Evolutionary conservation across 192 early-diverging fungal species (phyloP).

Genomic region (Coemansia interrupta): DNA sequence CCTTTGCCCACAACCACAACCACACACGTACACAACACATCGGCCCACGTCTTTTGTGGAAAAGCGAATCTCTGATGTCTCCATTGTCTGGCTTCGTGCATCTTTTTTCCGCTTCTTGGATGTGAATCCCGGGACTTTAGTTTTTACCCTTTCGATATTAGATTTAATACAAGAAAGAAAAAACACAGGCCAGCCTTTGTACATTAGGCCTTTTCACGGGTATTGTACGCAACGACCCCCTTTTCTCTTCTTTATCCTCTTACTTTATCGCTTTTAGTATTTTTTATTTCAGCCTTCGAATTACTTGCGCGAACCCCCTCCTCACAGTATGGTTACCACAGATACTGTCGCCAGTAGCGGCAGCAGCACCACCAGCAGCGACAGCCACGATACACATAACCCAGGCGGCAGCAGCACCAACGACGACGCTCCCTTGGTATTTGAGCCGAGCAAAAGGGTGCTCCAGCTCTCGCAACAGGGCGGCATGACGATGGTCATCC

Average conservation of each 20-base stretch:
- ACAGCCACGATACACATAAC: neutral
- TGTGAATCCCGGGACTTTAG: neutral
- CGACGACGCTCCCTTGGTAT: conserved; percentile 24
- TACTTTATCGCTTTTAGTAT: conserved; percentile 3
- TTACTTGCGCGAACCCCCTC: too few relatives aligned
- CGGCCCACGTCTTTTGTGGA: too few relatives aligned
- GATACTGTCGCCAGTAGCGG: neutral
- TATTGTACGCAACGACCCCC: too few relatives aligned
- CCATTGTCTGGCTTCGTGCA: neutral
- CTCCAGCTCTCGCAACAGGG: conserved; percentile 27
- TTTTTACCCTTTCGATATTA: neutral
- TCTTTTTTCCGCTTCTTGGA: too few relatives aligned
- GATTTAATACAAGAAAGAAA: too few relatives aligned
- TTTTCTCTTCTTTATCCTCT: too few relatives aligned
- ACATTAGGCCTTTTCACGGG: too few relatives aligned
- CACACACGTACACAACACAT: too few relatives aligned
- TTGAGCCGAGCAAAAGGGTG: conserved; percentile 40
- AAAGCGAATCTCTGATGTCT: neutral
- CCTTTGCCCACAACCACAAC: too few relatives aligned
- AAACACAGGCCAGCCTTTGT: too few relatives aligned
- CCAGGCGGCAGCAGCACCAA: neutral
- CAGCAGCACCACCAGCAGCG: neutral
- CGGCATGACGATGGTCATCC: conserved; percentile 22
- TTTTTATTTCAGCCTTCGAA: neutral
- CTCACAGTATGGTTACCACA: too few relatives aligned